These are phyloP conservation scores for Colletotrichum tabaci DNA, from an alignment of 2,329 filamentous ascomycete species.

Conservation along the genomic window DNA sequence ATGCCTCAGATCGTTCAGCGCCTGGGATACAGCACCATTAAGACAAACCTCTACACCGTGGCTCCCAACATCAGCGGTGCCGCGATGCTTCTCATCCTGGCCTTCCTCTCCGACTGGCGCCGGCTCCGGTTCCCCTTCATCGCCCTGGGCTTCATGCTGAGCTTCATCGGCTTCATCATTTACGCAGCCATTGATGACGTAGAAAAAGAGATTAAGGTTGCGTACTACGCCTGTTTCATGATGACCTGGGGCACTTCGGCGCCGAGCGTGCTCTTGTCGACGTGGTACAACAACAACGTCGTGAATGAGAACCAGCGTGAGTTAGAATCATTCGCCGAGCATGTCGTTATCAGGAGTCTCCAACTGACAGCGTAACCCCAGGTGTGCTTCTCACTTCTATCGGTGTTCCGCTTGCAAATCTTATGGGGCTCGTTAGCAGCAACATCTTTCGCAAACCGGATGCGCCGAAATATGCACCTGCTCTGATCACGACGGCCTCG, in stretches of 20 bases:
- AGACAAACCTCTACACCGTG: slow-evolving; percentile 85
- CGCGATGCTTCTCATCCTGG: slow-evolving; percentile 79
- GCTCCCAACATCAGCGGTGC: slow-evolving; percentile 84
- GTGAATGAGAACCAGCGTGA: slow-evolving; percentile 82
- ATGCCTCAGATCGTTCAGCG: slow-evolving; percentile 65
- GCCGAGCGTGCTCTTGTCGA: slow-evolving; percentile 78
- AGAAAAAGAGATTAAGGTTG: slow-evolving; percentile 61
- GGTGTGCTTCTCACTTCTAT: slow-evolving; percentile 60
- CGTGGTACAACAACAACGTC: slow-evolving; percentile 85
- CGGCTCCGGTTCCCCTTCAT: slow-evolving; percentile 75
- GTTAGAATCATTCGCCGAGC: slow-evolving; percentile 68
- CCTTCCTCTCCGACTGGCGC: slow-evolving; percentile 77
- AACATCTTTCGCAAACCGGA: slow-evolving; percentile 79
- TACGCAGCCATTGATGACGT: slow-evolving; percentile 78
- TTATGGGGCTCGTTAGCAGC: slow-evolving; percentile 80
- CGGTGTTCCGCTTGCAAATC: slow-evolving; percentile 81
- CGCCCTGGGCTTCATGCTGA: slow-evolving; percentile 79
- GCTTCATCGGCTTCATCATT: slow-evolving; percentile 84
- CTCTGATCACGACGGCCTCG: slow-evolving; percentile 74
- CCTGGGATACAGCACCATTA: slow-evolving; percentile 64
- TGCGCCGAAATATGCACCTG: slow-evolving; percentile 76
- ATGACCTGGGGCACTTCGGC: slow-evolving; percentile 87
- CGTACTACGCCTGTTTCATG: slow-evolving; percentile 77
- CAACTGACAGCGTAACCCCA: neutral
- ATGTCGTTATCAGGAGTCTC: neutral